These are phyloP conservation scores for Rhododendron simsii DNA, from an alignment of 148 eudicot species.

Conservation along the genomic window DNA sequence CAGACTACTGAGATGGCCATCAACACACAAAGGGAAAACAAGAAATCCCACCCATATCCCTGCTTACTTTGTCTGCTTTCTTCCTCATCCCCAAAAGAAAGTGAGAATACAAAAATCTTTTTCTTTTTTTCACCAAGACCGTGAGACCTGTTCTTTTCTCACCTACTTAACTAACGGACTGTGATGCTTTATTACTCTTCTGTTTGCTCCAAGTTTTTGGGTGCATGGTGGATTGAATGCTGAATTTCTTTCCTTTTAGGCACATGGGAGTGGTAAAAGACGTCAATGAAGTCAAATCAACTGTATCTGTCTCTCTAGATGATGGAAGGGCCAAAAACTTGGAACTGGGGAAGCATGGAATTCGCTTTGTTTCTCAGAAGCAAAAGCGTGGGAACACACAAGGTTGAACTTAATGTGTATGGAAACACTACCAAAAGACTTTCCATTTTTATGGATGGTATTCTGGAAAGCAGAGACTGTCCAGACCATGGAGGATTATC, in stretches of 20 bases:
- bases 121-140: neutral
- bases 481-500: neutral
- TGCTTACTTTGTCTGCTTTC: neutral
- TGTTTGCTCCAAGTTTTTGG: neutral
- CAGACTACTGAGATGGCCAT: neutral
- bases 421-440: neutral
- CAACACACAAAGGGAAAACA: neutral
- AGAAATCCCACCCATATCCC: neutral
- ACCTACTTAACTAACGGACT: neutral
- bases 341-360: conserved; percentile 81
- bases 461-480: neutral
- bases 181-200: neutral
- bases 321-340: conserved; percentile 65
- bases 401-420: neutral
- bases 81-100: neutral
- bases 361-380: conserved; percentile 75
- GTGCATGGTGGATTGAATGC: neutral
- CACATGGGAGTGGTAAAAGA: conserved; percentile 71
- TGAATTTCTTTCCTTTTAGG: conserved; percentile 35
- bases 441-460: neutral
- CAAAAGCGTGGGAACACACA: conserved; percentile 39
- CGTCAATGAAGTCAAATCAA: conserved; percentile 56
- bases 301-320: conserved; percentile 69
- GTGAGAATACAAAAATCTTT: neutral
- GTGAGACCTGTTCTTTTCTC: neutral